Conservation (phyloP, 768 basidiomycete genomes). For the Pleurotus tuber-regium region DNA sequence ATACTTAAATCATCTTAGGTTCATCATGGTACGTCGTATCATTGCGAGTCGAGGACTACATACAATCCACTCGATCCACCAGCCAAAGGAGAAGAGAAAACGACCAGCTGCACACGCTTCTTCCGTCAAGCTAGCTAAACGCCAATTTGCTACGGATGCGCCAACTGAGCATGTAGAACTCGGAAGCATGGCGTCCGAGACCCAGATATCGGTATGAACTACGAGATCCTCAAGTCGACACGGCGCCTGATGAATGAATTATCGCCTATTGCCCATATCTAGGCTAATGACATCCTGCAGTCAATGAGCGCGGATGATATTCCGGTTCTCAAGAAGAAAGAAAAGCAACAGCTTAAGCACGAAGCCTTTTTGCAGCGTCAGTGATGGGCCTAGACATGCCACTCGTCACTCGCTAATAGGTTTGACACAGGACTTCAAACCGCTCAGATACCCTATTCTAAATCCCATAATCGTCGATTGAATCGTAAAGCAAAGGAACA, state of each 20-base stretch:
- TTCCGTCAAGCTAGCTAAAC: conserved; percentile 47
- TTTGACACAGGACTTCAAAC: conserved; percentile 45
- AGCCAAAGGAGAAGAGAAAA: conserved; percentile 38
- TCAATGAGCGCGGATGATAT: conserved; percentile 27
- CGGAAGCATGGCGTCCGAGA: conserved; percentile 32
- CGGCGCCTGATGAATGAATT: too few relatives aligned
- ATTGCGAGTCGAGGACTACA: neutral
- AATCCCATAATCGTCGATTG: conserved; percentile 65
- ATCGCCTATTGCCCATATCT: too few relatives aligned
- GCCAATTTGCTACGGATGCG: conserved; percentile 47
- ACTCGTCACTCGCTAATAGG: conserved; percentile 2
- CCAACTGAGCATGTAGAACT: conserved; percentile 46
- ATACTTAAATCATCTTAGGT: too few relatives aligned
- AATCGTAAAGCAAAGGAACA: conserved; percentile 70
- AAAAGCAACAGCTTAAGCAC: conserved; percentile 62
- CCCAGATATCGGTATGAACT: conserved; percentile 36
- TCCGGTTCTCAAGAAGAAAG: conserved; percentile 54
- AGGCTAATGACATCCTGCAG: conserved; percentile 46
- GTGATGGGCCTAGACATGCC: conserved; percentile 9
- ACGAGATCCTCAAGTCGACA: neutral
- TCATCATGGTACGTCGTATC: neutral
- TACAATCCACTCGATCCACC: neutral
- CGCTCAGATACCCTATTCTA: conserved; percentile 58
- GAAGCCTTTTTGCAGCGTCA: conserved; percentile 68
- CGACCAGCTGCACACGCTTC: conserved; percentile 47